Evolutionary conservation across 805 yeast species (phyloP).

Genomic region (Metschnikowia colocasiae): DNA sequence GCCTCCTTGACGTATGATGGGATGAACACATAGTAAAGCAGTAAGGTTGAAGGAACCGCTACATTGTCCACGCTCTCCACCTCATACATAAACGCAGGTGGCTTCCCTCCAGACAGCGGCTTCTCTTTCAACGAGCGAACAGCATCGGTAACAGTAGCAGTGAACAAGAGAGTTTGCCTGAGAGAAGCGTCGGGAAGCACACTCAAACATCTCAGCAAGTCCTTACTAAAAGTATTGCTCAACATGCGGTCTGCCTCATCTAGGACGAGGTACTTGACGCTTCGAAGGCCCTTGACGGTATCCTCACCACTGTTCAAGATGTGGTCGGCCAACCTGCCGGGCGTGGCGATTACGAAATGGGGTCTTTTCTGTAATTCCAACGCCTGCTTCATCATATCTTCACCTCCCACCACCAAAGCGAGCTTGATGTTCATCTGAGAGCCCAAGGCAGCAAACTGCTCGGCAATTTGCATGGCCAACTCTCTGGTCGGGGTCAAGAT

Average conservation of each 20-base stretch:
- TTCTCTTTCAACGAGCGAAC: slow-evolving; percentile 74
- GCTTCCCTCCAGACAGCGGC: slow-evolving; percentile 51
- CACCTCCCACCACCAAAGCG: slow-evolving; percentile 91
- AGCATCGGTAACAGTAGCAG: slow-evolving; percentile 94
- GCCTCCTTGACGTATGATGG: slow-evolving; percentile 92
- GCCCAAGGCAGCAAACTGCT: slow-evolving; percentile 91
- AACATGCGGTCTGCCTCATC: slow-evolving; percentile 96
- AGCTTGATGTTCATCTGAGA: slow-evolving; percentile 81
- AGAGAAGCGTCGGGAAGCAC: slow-evolving; percentile 65
- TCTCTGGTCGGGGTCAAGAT: slow-evolving; percentile 92
- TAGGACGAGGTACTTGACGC: slow-evolving; percentile 76
- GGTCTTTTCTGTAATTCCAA: slow-evolving; percentile 77
- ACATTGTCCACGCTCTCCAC: slow-evolving; percentile 69
- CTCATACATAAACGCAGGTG: slow-evolving; percentile 67
- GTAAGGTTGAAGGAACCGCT: slow-evolving; percentile 73
- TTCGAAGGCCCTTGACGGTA: slow-evolving; percentile 69
- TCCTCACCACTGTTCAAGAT: slow-evolving; percentile 85
- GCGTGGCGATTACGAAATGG: slow-evolving; percentile 94
- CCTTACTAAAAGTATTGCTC: slow-evolving; percentile 78
- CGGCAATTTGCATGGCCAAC: slow-evolving; percentile 93
- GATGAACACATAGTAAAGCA: slow-evolving; percentile 63
- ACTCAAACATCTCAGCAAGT: slow-evolving; percentile 67
- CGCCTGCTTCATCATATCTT: slow-evolving; percentile 86
- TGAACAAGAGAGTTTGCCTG: slow-evolving; percentile 86
- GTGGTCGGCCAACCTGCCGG: slow-evolving; percentile 94